These are phyloP conservation scores for Alternaria triticina DNA, from an alignment of 2,329 filamentous ascomycete genomes.

Conservation along the genomic window DNA sequence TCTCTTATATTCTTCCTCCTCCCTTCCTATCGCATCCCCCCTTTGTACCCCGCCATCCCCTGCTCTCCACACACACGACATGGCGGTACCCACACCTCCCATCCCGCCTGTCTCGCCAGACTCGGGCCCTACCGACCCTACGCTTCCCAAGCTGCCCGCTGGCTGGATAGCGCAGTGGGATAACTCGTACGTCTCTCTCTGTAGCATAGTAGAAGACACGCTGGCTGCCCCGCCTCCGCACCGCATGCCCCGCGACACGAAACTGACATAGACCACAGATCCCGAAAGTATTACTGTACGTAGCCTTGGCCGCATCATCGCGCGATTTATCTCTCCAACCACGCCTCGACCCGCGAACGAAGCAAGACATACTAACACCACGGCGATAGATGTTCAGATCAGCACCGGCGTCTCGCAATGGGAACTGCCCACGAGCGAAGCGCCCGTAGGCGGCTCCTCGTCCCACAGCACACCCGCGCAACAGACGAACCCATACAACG, in stretches of 20 bases:
- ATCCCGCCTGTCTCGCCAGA: constrained; percentile 47
- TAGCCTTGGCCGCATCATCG: background rate
- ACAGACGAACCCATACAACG: constrained; percentile 68
- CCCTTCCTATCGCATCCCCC: background rate
- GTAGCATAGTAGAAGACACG: background rate
- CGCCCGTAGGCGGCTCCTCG: constrained; percentile 66
- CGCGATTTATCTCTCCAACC: background rate
- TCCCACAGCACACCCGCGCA: constrained; percentile 52
- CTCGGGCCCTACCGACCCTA: constrained; percentile 48
- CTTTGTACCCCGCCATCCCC: constrained; percentile 5
- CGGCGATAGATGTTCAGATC: constrained; percentile 64
- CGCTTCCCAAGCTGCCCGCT: constrained; percentile 45
- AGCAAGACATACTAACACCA: background rate
- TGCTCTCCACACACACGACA: constrained; percentile 20
- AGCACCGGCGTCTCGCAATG: constrained; percentile 75
- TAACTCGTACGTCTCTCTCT: constrained; percentile 37
- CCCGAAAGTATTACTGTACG: constrained; percentile 50
- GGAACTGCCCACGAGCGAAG: constrained; percentile 72
- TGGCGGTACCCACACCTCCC: constrained; percentile 47
- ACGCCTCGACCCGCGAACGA: background rate
- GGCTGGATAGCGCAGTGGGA: constrained; percentile 53
- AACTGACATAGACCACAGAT: constrained; percentile 38
- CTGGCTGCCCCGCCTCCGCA: constrained; percentile 21
- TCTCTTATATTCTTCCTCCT: background rate
- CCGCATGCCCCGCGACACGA: constrained; percentile 22